These are phyloP conservation scores for Eremothecium sinecaudum DNA, from an alignment of 1,139 yeast species.

Conservation along the genomic window DNA sequence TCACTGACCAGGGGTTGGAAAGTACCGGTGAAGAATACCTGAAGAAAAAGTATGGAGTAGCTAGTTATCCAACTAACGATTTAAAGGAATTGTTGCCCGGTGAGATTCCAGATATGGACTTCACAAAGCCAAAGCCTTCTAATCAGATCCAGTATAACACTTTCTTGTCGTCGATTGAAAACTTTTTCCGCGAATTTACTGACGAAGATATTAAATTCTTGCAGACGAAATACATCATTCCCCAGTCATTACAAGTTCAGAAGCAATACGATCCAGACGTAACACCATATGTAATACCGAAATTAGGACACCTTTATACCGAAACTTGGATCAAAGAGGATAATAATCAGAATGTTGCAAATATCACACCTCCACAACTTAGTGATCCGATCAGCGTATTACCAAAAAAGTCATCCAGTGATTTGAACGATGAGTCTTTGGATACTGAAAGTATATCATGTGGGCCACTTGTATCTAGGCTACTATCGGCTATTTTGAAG, in stretches of 20 bases:
- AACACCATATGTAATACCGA: slow-evolving; percentile 70
- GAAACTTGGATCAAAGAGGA: slow-evolving; percentile 87
- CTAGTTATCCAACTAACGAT: slow-evolving; percentile 77
- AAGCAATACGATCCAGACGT: slow-evolving; percentile 54
- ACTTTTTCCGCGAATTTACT: slow-evolving; percentile 63
- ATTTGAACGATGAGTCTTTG: slow-evolving; percentile 51
- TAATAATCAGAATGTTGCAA: slow-evolving; percentile 34
- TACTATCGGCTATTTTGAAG: slow-evolving; percentile 63
- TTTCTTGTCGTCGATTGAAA: slow-evolving; percentile 75
- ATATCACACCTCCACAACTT: slow-evolving; percentile 33
- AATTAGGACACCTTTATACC: slow-evolving; percentile 70
- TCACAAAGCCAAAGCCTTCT: slow-evolving; percentile 74
- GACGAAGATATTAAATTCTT: slow-evolving; percentile 78
- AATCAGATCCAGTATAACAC: slow-evolving; percentile 91
- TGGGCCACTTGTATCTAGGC: slow-evolving; percentile 85
- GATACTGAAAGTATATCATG: slow-evolving; percentile 73
- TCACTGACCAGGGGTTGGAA: slow-evolving; percentile 47
- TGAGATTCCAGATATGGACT: slow-evolving; percentile 75
- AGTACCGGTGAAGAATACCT: slow-evolving; percentile 61
- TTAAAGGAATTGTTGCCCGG: slow-evolving; percentile 77
- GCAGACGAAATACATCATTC: slow-evolving; percentile 49
- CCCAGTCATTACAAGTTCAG: slow-evolving; percentile 38
- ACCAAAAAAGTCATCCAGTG: slow-evolving; percentile 56
- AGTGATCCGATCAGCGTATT: slow-evolving; percentile 38
- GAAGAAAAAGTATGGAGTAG: slow-evolving; percentile 75